A percentile compares a stretch with the other conserved stretches of the same genome.
Evolutionary conservation across 2,329 filamentous ascomycete genomes (phyloP).

Genomic region (Metarhizium sp.): DNA sequence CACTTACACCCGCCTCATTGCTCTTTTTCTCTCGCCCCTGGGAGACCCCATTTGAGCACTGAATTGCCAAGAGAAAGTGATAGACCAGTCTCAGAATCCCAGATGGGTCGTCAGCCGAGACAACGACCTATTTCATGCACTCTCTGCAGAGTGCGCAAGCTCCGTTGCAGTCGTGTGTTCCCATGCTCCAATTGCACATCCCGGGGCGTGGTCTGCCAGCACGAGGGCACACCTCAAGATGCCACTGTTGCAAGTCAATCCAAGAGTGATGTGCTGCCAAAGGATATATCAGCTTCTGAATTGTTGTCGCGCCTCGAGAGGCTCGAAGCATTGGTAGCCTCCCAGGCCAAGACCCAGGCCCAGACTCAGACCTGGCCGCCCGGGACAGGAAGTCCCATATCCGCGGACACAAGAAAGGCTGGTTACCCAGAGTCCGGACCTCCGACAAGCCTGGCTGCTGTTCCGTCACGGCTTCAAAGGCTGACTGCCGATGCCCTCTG

Average conservation of each 20-base stretch:
- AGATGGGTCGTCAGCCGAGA: slow-evolving; percentile 23
- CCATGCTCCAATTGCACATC: slow-evolving; percentile 27
- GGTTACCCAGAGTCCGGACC: slow-evolving; percentile 7
- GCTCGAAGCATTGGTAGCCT: slow-evolving; percentile 12
- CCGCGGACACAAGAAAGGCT: background rate
- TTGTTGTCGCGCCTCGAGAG: slow-evolving; percentile 14
- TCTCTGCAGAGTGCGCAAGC: slow-evolving; percentile 24
- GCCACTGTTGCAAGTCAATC: background rate
- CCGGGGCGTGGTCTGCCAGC: slow-evolving; percentile 23
- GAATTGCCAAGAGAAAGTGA: background rate
- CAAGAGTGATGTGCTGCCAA: slow-evolving; percentile 4
- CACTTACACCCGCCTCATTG: background rate
- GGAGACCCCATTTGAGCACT: background rate
- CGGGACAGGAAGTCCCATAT: background rate
- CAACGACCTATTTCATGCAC: slow-evolving; percentile 25
- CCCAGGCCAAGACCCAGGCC: slow-evolving; percentile 5
- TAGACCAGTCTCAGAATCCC: background rate
- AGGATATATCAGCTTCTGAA: slow-evolving; percentile 11
- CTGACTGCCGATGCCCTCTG: slow-evolving; percentile 24
- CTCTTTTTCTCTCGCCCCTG: background rate
- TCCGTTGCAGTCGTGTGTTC: slow-evolving; percentile 26
- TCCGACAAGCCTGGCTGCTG: slow-evolving; percentile 8
- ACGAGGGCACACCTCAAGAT: slow-evolving; percentile 8
- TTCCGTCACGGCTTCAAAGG: slow-evolving; percentile 22
- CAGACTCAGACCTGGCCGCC: slow-evolving; percentile 1